Evolutionary conservation across 2,329 filamentous ascomycete genomes (phyloP).

Genomic region (Lasiodiplodia gonubiensis): DNA sequence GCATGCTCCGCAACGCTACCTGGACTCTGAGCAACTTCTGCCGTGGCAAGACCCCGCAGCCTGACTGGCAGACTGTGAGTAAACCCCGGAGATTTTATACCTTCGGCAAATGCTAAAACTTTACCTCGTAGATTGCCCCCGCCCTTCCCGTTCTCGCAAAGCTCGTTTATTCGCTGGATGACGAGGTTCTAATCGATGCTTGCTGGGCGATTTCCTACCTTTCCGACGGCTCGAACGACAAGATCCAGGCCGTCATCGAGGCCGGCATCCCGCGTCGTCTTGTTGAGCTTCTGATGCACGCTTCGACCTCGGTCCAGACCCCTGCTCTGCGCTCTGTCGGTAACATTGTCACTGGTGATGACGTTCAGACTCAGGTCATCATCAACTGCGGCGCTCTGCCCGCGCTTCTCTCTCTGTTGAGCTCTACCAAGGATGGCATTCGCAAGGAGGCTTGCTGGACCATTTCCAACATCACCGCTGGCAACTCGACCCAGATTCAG

Average conservation of each 20-base stretch:
- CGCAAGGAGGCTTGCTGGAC: slow-evolving; percentile 99
- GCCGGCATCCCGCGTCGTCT: slow-evolving; percentile 95
- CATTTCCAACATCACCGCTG: slow-evolving; percentile 97
- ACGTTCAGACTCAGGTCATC: slow-evolving; percentile 98
- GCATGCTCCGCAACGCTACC: slow-evolving; percentile 98
- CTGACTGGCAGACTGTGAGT: slow-evolving; percentile 93
- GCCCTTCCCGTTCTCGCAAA: slow-evolving; percentile 95
- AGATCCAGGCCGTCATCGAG: slow-evolving; percentile 99
- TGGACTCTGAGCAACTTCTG: slow-evolving; percentile 99
- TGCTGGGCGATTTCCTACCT: slow-evolving; percentile 99
- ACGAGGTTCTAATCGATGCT: slow-evolving; percentile 97
- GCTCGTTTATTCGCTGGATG: slow-evolving; percentile 96
- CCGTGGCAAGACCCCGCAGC: slow-evolving; percentile 98
- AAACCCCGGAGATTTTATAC: background rate
- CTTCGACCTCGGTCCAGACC: slow-evolving; percentile 97
- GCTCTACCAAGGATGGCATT: slow-evolving; percentile 98
- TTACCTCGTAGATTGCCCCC: slow-evolving; percentile 74
- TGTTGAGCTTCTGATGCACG: slow-evolving; percentile 97
- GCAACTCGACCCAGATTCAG: slow-evolving; percentile 97
- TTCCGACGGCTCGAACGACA: slow-evolving; percentile 97
- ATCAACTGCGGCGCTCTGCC: slow-evolving; percentile 97
- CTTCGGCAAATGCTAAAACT: slow-evolving; percentile 3
- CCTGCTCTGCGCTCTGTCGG: slow-evolving; percentile 95
- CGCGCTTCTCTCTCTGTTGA: slow-evolving; percentile 89
- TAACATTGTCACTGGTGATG: slow-evolving; percentile 98